Conservation (phyloP, 108 stramenopile genomes). For the Nitzschia putrida region DNA sequence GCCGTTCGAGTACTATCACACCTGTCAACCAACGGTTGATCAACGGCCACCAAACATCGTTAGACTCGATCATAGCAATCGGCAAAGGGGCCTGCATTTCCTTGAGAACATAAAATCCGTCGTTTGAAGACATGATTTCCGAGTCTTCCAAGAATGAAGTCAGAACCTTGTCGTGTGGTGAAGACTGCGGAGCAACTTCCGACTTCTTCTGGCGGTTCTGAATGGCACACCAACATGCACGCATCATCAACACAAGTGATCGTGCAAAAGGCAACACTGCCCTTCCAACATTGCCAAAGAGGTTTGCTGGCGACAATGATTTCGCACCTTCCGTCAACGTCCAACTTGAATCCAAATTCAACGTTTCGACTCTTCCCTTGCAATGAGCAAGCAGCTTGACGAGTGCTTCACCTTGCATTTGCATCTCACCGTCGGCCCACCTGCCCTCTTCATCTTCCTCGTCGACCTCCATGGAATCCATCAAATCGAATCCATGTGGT, state of each 20-base stretch:
- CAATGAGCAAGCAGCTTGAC: conserved; percentile 48
- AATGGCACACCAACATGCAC: conserved; percentile 59
- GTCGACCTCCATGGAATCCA: conserved; percentile 40
- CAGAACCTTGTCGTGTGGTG: conserved; percentile 37
- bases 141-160: conserved; percentile 49
- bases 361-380: conserved; percentile 18
- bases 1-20: conserved; percentile 55
- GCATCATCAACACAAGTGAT: conserved; percentile 71
- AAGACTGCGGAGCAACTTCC: background rate
- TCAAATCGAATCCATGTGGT: conserved; percentile 60
- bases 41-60: conserved; percentile 44
- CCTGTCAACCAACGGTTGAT: conserved; percentile 67
- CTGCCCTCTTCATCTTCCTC: conserved; percentile 50
- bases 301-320: conserved; percentile 25
- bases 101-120: conserved; percentile 72
- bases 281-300: conserved; percentile 61
- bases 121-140: conserved; percentile 64
- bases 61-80: conserved; percentile 46
- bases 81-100: conserved; percentile 75
- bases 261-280: conserved; percentile 81
- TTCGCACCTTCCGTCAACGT: conserved; percentile 7
- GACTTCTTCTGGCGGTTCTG: conserved; percentile 50
- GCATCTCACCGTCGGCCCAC: conserved; percentile 31
- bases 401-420: conserved; percentile 51
- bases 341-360: conserved; percentile 16